Conservation (phyloP, 2,329 filamentous ascomycete species). For the Kalmusia sp. region DNA sequence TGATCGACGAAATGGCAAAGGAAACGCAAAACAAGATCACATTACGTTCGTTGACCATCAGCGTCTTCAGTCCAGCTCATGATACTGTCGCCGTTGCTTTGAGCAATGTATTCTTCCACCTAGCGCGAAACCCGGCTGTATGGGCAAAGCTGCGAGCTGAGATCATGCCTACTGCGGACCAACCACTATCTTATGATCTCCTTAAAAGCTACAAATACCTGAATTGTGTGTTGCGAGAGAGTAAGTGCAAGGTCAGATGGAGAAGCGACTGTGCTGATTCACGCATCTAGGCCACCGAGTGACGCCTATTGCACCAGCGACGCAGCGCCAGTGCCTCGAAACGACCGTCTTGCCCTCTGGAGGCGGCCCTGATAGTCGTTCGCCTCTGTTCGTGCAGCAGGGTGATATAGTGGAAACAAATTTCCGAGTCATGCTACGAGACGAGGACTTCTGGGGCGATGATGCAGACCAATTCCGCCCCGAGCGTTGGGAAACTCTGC, state of each 20-base stretch:
- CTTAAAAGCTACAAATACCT: slow-evolving; percentile 25
- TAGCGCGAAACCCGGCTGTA: slow-evolving; percentile 22
- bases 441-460: slow-evolving; percentile 16
- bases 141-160: slow-evolving; percentile 26
- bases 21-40: slow-evolving; percentile 20
- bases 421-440: slow-evolving; percentile 13
- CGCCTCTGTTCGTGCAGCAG: slow-evolving; percentile 15
- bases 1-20: slow-evolving; percentile 26
- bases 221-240: slow-evolving; percentile 17
- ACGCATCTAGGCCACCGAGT: slow-evolving; percentile 10
- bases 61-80: slow-evolving; percentile 27
- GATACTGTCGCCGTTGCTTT: slow-evolving; percentile 25
- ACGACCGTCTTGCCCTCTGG: slow-evolving; percentile 14
- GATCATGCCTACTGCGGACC: slow-evolving; percentile 12
- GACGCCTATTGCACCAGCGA: slow-evolving; percentile 12
- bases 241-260: slow-evolving; percentile 1
- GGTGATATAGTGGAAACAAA: slow-evolving; percentile 20
- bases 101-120: slow-evolving; percentile 28
- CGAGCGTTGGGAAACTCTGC: slow-evolving; percentile 20
- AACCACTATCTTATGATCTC: slow-evolving; percentile 25
- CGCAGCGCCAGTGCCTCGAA: slow-evolving; percentile 11
- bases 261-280: too few species aligned
- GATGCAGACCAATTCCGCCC: slow-evolving; percentile 22
- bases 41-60: slow-evolving; percentile 23
- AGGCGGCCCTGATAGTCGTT: slow-evolving; percentile 12